These are phyloP conservation scores for Inga laurina DNA, from an alignment of 306 rosid species.

Conservation along the genomic window DNA sequence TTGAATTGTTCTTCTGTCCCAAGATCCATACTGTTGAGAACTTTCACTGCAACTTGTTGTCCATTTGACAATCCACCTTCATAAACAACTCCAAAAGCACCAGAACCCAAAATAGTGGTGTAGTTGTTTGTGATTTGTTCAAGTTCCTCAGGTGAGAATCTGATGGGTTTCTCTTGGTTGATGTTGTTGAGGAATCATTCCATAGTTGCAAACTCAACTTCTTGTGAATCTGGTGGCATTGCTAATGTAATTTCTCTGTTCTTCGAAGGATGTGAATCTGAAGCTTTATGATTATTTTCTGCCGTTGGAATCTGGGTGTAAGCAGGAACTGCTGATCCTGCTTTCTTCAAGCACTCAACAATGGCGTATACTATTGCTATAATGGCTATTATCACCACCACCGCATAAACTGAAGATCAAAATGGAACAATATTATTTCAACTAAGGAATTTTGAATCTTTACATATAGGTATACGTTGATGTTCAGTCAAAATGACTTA, in stretches of 20 bases:
- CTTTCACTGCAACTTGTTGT: slow-evolving; percentile 49
- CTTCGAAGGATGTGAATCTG: slow-evolving; percentile 25
- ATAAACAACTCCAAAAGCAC: slow-evolving; percentile 47
- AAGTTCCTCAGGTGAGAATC: slow-evolving; percentile 43
- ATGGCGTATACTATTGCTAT: slow-evolving; percentile 53
- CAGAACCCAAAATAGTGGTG: slow-evolving; percentile 46
- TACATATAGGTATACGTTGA: too few species aligned
- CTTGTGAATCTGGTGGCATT: slow-evolving; percentile 35
- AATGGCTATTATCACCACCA: slow-evolving; percentile 34
- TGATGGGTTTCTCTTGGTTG: slow-evolving; percentile 45
- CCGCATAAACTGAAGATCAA: slow-evolving; percentile 41
- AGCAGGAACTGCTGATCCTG: slow-evolving; percentile 47
- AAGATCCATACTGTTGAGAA: slow-evolving; percentile 37
- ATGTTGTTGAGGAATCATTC: slow-evolving; percentile 50
- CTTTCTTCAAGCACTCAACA: slow-evolving; percentile 54
- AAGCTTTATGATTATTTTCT: slow-evolving; percentile 25
- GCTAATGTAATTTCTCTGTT: slow-evolving; percentile 16
- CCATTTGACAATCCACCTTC: slow-evolving; percentile 42
- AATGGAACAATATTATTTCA: neutral
- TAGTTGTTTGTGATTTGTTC: slow-evolving; percentile 34
- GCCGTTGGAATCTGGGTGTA: slow-evolving; percentile 35
- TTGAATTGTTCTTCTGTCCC: slow-evolving; percentile 48
- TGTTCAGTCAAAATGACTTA: too few species aligned
- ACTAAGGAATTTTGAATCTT: too few species aligned
- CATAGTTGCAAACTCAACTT: slow-evolving; percentile 48